A percentile compares a stretch with the other conserved stretches of the same genome.
These are phyloP conservation scores for Atractiella rhizophila DNA, from an alignment of 768 basidiomycete genomes.

Conservation along the genomic window DNA sequence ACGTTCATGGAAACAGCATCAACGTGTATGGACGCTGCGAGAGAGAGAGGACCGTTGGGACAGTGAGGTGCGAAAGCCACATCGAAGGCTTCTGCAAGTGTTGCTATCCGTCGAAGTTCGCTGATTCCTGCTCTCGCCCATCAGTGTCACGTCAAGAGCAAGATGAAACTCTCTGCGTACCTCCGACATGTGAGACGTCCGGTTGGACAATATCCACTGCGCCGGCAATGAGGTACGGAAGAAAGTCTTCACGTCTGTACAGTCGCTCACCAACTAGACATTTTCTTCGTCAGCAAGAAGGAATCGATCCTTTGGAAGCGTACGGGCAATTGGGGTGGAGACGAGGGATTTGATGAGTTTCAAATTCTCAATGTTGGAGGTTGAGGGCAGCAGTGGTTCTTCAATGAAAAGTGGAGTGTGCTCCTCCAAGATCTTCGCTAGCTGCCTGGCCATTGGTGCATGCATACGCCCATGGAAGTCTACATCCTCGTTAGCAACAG, in stretches of 20 bases:
- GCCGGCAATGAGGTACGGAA: constrained; percentile 19
- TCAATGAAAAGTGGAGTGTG: constrained; percentile 41
- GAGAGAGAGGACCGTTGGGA: constrained; percentile 42
- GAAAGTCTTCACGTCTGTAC: constrained; percentile 32
- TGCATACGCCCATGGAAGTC: constrained; percentile 49
- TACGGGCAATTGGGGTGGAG: constrained; percentile 36
- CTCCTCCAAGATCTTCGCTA: constrained; percentile 36
- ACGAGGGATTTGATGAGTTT: constrained; percentile 33
- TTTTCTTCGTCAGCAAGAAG: not conserved
- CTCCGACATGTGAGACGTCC: constrained; percentile 27
- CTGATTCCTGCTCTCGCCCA: constrained; percentile 38
- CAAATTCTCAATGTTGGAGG: constrained; percentile 37
- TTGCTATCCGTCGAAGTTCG: constrained; percentile 35
- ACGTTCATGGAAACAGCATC: constrained; percentile 33
- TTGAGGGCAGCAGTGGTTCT: constrained; percentile 36
- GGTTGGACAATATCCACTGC: constrained; percentile 46
- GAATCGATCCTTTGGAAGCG: constrained; percentile 22
- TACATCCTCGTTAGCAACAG: constrained; percentile 14
- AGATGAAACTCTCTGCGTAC: too few species aligned
- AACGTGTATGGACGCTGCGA: constrained; percentile 45
- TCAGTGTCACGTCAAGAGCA: constrained; percentile 21
- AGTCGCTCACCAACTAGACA: constrained; percentile 29
- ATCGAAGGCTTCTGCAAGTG: constrained; percentile 41
- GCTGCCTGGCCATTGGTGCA: constrained; percentile 45
- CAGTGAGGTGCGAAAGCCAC: constrained; percentile 46